A percentile compares a stretch with the other conserved stretches of the same genome.
Conservation (phyloP, 768 basidiomycete genomes). For the Leucosporidium yakuticum region DNA sequence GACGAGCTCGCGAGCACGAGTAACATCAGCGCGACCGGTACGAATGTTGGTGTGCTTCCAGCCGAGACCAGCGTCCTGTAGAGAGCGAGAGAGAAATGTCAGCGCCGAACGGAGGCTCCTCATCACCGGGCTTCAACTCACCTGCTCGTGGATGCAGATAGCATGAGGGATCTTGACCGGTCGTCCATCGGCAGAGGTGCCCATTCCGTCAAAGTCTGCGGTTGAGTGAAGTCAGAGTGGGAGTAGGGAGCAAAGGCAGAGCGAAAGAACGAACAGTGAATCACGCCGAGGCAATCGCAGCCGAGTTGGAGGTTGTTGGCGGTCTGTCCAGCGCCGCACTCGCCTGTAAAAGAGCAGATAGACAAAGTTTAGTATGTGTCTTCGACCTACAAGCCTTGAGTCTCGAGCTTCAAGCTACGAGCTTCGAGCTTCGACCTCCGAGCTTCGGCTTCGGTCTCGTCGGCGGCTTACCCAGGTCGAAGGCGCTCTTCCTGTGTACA, state of each 20-base stretch:
- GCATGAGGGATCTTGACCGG: conserved; percentile 31
- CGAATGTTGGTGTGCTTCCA: conserved; percentile 43
- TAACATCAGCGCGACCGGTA: conserved; percentile 36
- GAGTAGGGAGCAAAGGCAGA: background rate
- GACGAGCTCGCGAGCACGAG: conserved; percentile 39
- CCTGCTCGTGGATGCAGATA: conserved; percentile 40
- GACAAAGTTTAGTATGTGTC: no score
- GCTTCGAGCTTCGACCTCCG: no score
- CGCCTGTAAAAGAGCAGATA: no score
- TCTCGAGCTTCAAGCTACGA: no score
- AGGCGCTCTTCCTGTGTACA: conserved; percentile 39
- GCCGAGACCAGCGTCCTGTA: conserved; percentile 40
- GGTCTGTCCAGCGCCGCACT: conserved; percentile 36
- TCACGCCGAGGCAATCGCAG: conserved; percentile 37
- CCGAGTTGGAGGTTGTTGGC: conserved; percentile 38
- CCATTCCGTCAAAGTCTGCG: conserved; percentile 35
- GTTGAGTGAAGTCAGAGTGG: conserved; percentile 13
- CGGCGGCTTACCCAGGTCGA: conserved; percentile 33
- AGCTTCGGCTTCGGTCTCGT: no score
- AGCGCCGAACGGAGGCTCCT: no score
- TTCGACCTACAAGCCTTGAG: no score
- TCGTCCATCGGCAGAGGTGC: conserved; percentile 26
- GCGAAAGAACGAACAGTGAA: background rate
- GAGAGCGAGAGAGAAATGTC: no score
- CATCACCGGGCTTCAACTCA: background rate